Evolutionary conservation across 805 yeast genomes (phyloP), one percentile per base, ranked within the genome.

Genomic region (Lipomyces yamanashiensis): DNA sequence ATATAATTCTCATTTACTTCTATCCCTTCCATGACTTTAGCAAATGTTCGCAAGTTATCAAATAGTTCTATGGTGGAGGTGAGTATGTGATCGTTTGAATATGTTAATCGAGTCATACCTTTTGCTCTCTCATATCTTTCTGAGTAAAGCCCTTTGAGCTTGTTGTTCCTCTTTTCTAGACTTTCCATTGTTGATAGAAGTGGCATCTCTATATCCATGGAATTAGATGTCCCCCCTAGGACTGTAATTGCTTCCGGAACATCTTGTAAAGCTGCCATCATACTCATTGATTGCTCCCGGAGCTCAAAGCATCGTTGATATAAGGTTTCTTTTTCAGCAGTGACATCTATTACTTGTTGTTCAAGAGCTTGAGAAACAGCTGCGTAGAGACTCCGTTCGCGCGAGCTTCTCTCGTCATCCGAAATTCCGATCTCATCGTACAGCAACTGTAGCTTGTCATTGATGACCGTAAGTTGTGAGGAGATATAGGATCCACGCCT

Each of bases 341-440:
- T 51, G 2, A 73, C 75, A 12, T 60, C 64, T 7, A 59, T 41
- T 17, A 74, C 71, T 41, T 74, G 74, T n/a, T 68, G 64, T 34
- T 73, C 74, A n/a, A 74, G 64, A 28, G 71, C 70, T 33, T 64
- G 64, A 8, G 71, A 62, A 8, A 74, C 70, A 12, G 68, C 71
- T 7, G 67, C 59, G 53, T 72, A 72, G 28, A 74, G 64, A 43
- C 62, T 45, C 37, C 67, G 59, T 52, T 74, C 76, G 3, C 76
- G 61, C 6, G 61, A 51, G 17, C 65, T 67, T 7, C 76, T 69
- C 40, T 73, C 72, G n/a, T 54, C 62, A 19, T 65, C 70, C 10
- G 65, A 39, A 12, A 70, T 62, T 21, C 72, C 72, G 21, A 70
- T 67, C 33, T 70, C 72, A 51, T 70, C 71, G 53, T 69, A 70